phyloP scores from a whole-genome alignment of 306 rosid species.

The Cucurbita ficifolia region DNA sequence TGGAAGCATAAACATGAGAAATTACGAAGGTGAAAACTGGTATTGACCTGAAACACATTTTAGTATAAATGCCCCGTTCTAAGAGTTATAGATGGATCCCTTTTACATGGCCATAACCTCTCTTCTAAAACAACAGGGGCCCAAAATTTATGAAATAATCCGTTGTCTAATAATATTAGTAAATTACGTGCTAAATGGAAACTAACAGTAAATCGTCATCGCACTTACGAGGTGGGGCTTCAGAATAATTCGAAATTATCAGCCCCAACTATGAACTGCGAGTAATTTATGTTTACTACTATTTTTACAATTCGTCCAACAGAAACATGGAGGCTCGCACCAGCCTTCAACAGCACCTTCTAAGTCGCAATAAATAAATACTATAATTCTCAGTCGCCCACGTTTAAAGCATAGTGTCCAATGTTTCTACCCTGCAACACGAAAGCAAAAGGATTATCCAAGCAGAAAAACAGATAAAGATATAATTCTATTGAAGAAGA shows the following conservation, averaged over 20 bases:
- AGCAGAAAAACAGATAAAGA: background rate
- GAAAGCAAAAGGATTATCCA: background rate
- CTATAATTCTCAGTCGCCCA: slow-evolving; percentile 35
- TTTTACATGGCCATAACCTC: background rate
- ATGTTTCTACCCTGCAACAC: slow-evolving; percentile 54
- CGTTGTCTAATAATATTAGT: background rate
- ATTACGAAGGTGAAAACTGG: too few species aligned
- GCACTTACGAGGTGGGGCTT: background rate
- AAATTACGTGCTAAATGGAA: background rate
- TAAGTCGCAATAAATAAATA: background rate
- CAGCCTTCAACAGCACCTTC: background rate
- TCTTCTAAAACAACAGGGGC: background rate
- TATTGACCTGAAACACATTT: too few species aligned
- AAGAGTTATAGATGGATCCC: background rate
- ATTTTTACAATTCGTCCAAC: background rate
- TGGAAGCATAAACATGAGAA: background rate
- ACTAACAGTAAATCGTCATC: background rate
- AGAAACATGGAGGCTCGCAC: background rate
- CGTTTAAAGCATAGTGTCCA: slow-evolving; percentile 52
- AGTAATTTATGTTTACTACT: background rate
- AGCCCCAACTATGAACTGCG: background rate
- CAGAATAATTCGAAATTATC: background rate
- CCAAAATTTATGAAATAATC: background rate
- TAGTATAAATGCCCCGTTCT: too few species aligned
- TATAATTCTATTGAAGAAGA: background rate